Evolutionary conservation across 176 grass and related monocot genomes (phyloP), one percentile per base, ranked within the genome.

Genomic region (Cymbopogon citratus): DNA sequence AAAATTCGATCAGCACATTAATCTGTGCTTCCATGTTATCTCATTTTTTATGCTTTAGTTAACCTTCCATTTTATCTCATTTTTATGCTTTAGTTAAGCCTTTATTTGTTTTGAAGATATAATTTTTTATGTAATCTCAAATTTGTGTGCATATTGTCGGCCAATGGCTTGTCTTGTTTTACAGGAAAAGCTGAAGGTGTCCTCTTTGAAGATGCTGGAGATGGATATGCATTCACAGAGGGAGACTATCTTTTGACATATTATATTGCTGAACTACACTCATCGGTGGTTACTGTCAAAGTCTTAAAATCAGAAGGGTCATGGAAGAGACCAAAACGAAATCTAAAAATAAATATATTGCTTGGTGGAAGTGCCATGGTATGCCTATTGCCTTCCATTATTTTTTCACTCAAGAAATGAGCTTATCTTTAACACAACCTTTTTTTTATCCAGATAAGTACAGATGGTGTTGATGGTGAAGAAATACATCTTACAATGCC

Each of bases 141-240:
- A 36, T 24, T 19, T 28, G 26, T 51, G 69, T 83, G 25, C 43
- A 49, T 75, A 49, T 14, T 56, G 35, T 67, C 11, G 61, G 60
- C 34, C 18, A 40, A 73, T 26, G 66, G 25, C 6, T 52, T 63
- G 15, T 49, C 26, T 38, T 81, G 70, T 75, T 88, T 46, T 46
- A 19, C 66, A 92, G 91, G 94, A 59, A 97, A 88, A 94, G 89
- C 91, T 85, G 87, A 85, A 78, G 94, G 91, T 82, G 52, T 90
- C 60, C 85, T 94, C 39, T 97, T 88, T 7, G 94, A 97, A 87
- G 94, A 97, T 71, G 85, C 85, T 87, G 94, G 89, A 52, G 91
- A 97, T 78, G 94, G 94, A 74, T 94, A 94, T 31, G 82, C 62
- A 5, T 97, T 90, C 83, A 92, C 71, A 60, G 60, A 90, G 34